A percentile compares a stretch with the other conserved stretches of the same genome.
Evolutionary conservation across 2,329 filamentous ascomycete genomes (phyloP).

Genomic region (Dactylonectria macrodidyma): DNA sequence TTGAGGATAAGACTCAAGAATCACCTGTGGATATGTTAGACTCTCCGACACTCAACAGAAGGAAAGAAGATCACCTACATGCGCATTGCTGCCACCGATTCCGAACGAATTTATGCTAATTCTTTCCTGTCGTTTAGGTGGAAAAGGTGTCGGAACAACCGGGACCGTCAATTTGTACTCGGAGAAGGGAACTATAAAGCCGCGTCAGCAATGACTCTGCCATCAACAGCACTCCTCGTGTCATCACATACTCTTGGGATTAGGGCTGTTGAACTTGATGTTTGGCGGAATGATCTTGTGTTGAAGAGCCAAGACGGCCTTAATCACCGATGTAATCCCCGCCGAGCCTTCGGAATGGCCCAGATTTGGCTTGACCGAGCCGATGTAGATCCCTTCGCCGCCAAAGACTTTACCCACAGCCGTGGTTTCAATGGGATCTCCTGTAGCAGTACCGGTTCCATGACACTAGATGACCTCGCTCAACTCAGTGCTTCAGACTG

Average conservation of each 20-base stretch:
- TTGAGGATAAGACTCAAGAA: constrained; percentile 37
- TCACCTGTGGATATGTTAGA: not conserved
- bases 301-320: constrained; percentile 52
- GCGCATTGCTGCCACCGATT: constrained; percentile 57
- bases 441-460: constrained; percentile 61
- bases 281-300: constrained; percentile 51
- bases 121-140: constrained; percentile 41
- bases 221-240: not conserved
- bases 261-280: constrained; percentile 49
- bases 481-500: not conserved
- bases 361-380: constrained; percentile 56
- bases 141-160: constrained; percentile 43
- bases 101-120: constrained; percentile 57
- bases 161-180: constrained; percentile 47
- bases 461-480: constrained; percentile 49
- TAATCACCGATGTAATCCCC: constrained; percentile 51
- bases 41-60: not conserved
- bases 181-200: constrained; percentile 40
- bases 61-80: constrained; percentile 35
- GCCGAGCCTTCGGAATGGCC: constrained; percentile 56
- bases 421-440: constrained; percentile 58
- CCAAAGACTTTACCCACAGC: constrained; percentile 54
- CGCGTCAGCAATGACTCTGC: not conserved
- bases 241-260: constrained; percentile 36
- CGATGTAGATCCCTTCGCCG: constrained; percentile 44